These are phyloP conservation scores for Syzygium aqueum DNA, from an alignment of 345 rosid genomes.

Conservation along the genomic window DNA sequence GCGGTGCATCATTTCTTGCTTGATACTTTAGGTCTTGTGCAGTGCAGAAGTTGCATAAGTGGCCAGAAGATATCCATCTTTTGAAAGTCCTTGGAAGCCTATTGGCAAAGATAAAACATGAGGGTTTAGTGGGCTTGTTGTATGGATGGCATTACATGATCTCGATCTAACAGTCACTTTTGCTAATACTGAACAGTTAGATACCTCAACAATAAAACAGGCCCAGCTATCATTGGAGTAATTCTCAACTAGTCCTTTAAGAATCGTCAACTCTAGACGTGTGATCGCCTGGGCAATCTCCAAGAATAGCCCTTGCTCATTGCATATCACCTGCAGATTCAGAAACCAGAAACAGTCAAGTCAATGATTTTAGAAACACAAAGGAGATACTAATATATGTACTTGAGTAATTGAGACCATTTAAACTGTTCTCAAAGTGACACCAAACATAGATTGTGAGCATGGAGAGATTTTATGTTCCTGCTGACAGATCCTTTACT, in stretches of 20 bases:
- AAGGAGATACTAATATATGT: neutral
- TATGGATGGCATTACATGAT: neutral
- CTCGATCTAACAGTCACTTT: neutral
- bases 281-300: constrained; percentile 2
- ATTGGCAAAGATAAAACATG: neutral
- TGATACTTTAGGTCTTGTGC: neutral
- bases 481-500: neutral
- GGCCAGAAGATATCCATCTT: constrained; percentile 7
- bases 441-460: neutral
- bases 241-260: constrained; percentile 1
- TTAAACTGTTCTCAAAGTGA: neutral
- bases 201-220: constrained; percentile 1
- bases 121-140: neutral
- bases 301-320: constrained; percentile 1
- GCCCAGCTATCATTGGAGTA: constrained; percentile 1
- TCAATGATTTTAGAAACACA: neutral
- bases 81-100: constrained; percentile 2
- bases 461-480: neutral
- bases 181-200: neutral
- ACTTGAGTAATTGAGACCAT: neutral
- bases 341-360: neutral
- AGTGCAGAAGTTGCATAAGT: neutral
- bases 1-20: neutral
- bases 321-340: constrained; percentile 5
- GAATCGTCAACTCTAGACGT: neutral